A percentile compares a stretch with the other conserved stretches of the same genome.
These are phyloP conservation scores for Globisporangium nunn DNA, from an alignment of 352 stramenopile species.

Conservation along the genomic window DNA sequence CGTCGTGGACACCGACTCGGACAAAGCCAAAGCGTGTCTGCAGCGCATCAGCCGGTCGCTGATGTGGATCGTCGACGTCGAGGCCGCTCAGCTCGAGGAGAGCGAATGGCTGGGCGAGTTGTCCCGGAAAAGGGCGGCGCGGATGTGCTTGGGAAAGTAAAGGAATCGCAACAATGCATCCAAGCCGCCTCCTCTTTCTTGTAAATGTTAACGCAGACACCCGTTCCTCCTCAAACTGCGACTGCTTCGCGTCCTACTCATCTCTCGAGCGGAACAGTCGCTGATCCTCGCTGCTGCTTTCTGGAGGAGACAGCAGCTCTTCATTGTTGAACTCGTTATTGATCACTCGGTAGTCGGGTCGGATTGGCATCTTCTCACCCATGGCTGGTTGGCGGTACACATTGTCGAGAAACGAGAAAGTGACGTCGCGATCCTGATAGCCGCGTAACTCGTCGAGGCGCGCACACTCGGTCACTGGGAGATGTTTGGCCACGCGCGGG, in stretches of 20 bases:
- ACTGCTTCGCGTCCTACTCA: neutral
- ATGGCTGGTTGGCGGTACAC: conserved; percentile 71
- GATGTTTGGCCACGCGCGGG: conserved; percentile 45
- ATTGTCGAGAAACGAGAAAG: conserved; percentile 60
- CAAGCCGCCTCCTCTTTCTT: too few species aligned
- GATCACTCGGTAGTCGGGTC: conserved; percentile 57
- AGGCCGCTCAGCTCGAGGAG: conserved; percentile 31
- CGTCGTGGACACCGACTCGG: conserved; percentile 17
- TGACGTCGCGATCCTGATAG: conserved; percentile 18
- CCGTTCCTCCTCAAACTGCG: neutral
- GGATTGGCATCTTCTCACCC: conserved; percentile 37
- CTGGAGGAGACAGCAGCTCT: conserved; percentile 30
- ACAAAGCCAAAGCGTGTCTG: conserved; percentile 28
- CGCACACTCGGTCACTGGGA: conserved; percentile 55
- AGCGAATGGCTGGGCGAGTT: conserved; percentile 31
- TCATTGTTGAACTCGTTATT: conserved; percentile 19
- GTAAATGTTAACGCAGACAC: neutral
- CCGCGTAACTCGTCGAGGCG: conserved; percentile 37
- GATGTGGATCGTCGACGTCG: conserved; percentile 41
- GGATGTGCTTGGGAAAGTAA: conserved; percentile 4
- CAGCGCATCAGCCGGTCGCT: conserved; percentile 51
- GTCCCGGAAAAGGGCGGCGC: conserved; percentile 23
- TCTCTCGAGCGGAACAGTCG: conserved; percentile 26
- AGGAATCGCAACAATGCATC: too few species aligned
- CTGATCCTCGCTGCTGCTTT: conserved; percentile 34